A percentile compares a stretch with the other conserved stretches of the same genome.
Evolutionary conservation across 345 rosid genomes (phyloP).

Genomic region (Combretum micranthum): DNA sequence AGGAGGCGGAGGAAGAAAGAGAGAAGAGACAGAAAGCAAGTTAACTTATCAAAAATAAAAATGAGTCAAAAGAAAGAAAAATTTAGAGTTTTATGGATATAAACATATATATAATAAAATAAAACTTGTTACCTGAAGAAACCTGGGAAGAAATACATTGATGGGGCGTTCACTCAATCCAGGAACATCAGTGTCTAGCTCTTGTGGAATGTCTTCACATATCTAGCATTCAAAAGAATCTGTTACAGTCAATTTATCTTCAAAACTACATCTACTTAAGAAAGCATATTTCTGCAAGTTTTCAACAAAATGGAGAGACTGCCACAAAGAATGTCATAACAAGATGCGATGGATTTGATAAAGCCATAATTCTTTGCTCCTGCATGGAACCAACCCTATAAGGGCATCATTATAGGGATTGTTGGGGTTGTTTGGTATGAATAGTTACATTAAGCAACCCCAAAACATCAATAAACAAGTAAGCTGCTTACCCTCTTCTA

Average conservation of each 20-base stretch:
- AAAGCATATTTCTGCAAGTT: neutral
- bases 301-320: too few species aligned
- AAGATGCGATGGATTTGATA: too few species aligned
- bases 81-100: neutral
- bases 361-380: too few species aligned
- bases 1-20: neutral
- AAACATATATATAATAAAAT: too few species aligned
- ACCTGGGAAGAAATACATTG: conserved; percentile 67
- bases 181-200: conserved; percentile 78
- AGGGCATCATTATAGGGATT: too few species aligned
- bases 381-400: too few species aligned
- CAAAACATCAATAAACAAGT: too few species aligned
- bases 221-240: conserved; percentile 33
- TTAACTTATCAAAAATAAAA: neutral
- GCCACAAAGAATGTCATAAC: too few species aligned
- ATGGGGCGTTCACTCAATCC: conserved; percentile 86
- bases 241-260: neutral
- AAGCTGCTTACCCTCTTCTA: too few species aligned
- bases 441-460: too few species aligned
- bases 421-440: too few species aligned
- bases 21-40: neutral
- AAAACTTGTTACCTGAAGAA: conserved; percentile 59
- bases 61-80: neutral
- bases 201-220: conserved; percentile 94
- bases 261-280: neutral